A percentile compares a stretch with the other conserved stretches of the same genome.
Evolutionary conservation across 148 eudicot species (phyloP).

Genomic region (Salicornia ramosissima): DNA sequence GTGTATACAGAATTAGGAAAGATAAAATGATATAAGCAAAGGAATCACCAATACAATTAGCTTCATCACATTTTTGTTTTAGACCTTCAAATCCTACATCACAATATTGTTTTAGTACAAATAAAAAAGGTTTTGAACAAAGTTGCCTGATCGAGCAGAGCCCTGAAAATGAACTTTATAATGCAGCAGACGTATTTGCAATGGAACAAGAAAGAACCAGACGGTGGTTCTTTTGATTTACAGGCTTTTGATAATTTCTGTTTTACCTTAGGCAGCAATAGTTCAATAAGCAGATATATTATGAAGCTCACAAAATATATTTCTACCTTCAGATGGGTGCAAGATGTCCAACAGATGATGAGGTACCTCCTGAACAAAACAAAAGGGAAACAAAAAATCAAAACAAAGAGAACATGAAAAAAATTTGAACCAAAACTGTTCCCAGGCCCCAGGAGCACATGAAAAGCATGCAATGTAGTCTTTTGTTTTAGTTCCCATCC

Average conservation of each 20-base stretch:
- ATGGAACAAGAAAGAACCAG: neutral
- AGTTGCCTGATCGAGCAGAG: neutral
- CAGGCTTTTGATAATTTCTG: neutral
- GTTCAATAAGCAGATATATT: neutral
- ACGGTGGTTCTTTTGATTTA: neutral
- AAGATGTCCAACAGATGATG: slow-evolving; percentile 90
- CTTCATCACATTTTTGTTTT: slow-evolving; percentile 3
- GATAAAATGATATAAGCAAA: neutral
- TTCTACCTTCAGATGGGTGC: slow-evolving; percentile 85
- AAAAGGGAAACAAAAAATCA: neutral
- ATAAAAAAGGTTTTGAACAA: no score
- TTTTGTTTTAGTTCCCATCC: no score
- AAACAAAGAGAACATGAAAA: neutral
- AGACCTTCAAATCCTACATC: neutral
- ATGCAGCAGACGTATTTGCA: neutral
- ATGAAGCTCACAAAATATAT: slow-evolving; percentile 1
- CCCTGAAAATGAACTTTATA: neutral
- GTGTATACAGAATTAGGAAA: neutral
- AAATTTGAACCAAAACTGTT: no score
- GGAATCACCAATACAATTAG: neutral
- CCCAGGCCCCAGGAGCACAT: no score
- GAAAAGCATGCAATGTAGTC: no score
- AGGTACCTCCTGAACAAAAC: slow-evolving; percentile 70
- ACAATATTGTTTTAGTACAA: neutral
- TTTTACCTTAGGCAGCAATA: neutral